Evolutionary conservation across 129 eudicot species (phyloP).

Genomic region (sunflower (Helianthus annuus)): HanXRQr2.0-SUNRISE NC_035439.2:94977697-94978196

Average conservation of each 20-base stretch:
- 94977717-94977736: slow-evolving; percentile 85
- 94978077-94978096: slow-evolving; percentile 58
- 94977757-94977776: slow-evolving; percentile 59
- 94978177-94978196: slow-evolving; percentile 52
- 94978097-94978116: slow-evolving; percentile 47
- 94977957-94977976: slow-evolving; percentile 68
- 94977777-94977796: slow-evolving; percentile 6
- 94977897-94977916: slow-evolving; percentile 99
- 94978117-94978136: slow-evolving; percentile 43
- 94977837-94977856: slow-evolving; percentile 12
- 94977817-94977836: slow-evolving; percentile 9
- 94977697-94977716: slow-evolving; percentile 93
- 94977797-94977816: not conserved
- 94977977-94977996: slow-evolving; percentile 62
- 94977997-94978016: slow-evolving; percentile 95
- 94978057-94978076: slow-evolving; percentile 51
- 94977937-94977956: slow-evolving; percentile 83
- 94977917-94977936: slow-evolving; percentile 66
- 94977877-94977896: slow-evolving; percentile 96
- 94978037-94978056: slow-evolving; percentile 37
- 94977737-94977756: slow-evolving; percentile 76
- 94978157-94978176: slow-evolving; percentile 46
- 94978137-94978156: slow-evolving; percentile 64
- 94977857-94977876: slow-evolving; percentile 66
- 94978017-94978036: slow-evolving; percentile 24